Percentiles rank a stretch among this genome's conserved stretches.
Conservation (phyloP, 495 filamentous ascomycete genomes). For the Penicillium herquei region DNA sequence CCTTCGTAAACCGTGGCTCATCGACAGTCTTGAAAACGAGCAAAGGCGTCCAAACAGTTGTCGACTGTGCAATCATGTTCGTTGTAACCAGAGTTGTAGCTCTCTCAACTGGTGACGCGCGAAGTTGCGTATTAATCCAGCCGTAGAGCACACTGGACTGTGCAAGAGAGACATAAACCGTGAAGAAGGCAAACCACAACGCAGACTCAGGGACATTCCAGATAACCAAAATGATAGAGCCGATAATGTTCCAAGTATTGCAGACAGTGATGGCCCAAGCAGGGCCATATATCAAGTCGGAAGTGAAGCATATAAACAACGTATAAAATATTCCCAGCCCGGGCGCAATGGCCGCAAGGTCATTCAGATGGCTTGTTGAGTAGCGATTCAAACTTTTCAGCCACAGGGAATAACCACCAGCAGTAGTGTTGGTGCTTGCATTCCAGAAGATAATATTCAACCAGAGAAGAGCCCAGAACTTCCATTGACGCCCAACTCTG, state of each 20-base stretch:
- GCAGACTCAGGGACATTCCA: constrained; percentile 51
- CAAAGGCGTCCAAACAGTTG: constrained; percentile 36
- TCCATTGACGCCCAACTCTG: constrained; percentile 30
- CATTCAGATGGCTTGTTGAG: constrained; percentile 40
- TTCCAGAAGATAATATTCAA: constrained; percentile 11
- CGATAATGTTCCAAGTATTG: constrained; percentile 40
- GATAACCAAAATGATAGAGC: constrained; percentile 41
- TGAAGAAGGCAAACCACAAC: constrained; percentile 50
- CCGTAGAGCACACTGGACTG: constrained; percentile 38
- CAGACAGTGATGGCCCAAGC: constrained; percentile 44
- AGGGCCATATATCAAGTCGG: constrained; percentile 45
- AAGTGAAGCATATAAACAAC: constrained; percentile 44
- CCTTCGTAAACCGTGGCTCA: constrained; percentile 47
- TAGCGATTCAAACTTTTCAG: constrained; percentile 41
- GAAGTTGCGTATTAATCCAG: constrained; percentile 49
- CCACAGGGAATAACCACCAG: constrained; percentile 42
- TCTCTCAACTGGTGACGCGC: constrained; percentile 57
- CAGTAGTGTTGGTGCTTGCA: constrained; percentile 29
- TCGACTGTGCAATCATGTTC: constrained; percentile 52
- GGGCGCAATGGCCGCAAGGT: constrained; percentile 42
- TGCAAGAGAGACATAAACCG: constrained; percentile 31
- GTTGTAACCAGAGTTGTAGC: constrained; percentile 51
- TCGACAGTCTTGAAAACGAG: constrained; percentile 45
- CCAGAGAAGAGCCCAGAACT: not conserved
- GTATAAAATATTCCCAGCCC: constrained; percentile 48